Base-by-base conservation (phyloP, 1,284 basidiomycete genomes). In the Naganishia sp. region DNA sequence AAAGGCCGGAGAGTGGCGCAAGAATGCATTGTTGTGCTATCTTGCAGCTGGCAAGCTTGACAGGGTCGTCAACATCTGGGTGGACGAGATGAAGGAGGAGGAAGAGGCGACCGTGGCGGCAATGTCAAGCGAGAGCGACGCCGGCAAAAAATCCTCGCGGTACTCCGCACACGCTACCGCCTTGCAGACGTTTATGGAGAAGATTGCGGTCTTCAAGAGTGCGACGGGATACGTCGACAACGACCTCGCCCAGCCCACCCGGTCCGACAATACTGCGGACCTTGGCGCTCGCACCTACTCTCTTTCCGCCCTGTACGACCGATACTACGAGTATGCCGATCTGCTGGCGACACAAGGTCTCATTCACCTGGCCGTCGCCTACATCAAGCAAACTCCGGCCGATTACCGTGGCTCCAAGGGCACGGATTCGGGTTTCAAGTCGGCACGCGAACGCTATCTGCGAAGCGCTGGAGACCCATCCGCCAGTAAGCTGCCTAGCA, bases 241-340 rank as follows among this genome's bases (percentile, higher is more conserved):
- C 41, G 94, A 96, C 71, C 82, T 98, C 25, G 72, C 79, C 13
- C 69, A 75, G 42, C 81, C 84, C 2, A 82, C 82, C 3, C 73
- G 77, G 51, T 79, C 80, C n/a, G 74, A 74, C 13, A 75, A 74
- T 23, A 76, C 81, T 25, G 81, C 81, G 43, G 83, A 85, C 66
- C 81, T 82, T 0, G 83, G 83, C 6, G 84, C 83, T 6, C 85
- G 88, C 74, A 83, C 85, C 0, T 98, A 90, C 84, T 94, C 92
- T 79, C 85, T 98, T 21, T 86, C 90, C 0, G 83, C 83, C 13
- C 81, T 99, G 53, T 98, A 99, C 77, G 94, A 97, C 76, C 86
- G 89, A 39, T 97, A 96, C 82, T 88, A 90, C 75, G 95, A 98
- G 80, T 99, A 99, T 74, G 93, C 95, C 13, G 91, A 96, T 72